Percentiles rank a stretch among this genome's conserved stretches.
These are phyloP conservation scores for Pochonia chlamydosporia DNA, from an alignment of 2,329 filamentous ascomycete genomes.

Conservation along the genomic window DNA sequence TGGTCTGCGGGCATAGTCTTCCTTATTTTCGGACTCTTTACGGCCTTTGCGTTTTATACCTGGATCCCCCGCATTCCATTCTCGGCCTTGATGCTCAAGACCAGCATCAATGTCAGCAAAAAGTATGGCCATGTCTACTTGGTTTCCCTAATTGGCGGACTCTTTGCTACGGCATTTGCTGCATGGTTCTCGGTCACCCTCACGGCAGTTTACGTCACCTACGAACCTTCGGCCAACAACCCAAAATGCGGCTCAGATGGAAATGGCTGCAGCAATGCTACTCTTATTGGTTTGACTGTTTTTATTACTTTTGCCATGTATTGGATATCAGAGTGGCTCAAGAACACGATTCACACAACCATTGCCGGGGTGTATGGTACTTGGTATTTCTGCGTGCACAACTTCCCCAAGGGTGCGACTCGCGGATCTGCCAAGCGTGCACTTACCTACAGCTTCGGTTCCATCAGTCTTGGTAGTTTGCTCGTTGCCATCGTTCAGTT, in stretches of 20 bases:
- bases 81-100: slow-evolving; percentile 82
- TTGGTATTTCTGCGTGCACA: slow-evolving; percentile 78
- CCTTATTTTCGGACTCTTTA: slow-evolving; percentile 54
- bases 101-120: slow-evolving; percentile 78
- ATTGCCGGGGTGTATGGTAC: slow-evolving; percentile 85
- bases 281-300: slow-evolving; percentile 76
- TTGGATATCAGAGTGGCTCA: slow-evolving; percentile 91
- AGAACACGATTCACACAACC: slow-evolving; percentile 86
- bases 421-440: slow-evolving; percentile 76
- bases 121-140: slow-evolving; percentile 80
- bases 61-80: slow-evolving; percentile 93
- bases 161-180: slow-evolving; percentile 68
- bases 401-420: slow-evolving; percentile 72
- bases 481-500: slow-evolving; percentile 84
- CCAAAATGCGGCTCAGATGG: slow-evolving; percentile 42
- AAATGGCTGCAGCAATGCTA: slow-evolving; percentile 65
- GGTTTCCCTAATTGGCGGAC: slow-evolving; percentile 76
- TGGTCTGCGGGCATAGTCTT: slow-evolving; percentile 86
- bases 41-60: slow-evolving; percentile 55
- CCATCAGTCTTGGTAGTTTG: slow-evolving; percentile 80
- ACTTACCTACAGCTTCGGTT: slow-evolving; percentile 87
- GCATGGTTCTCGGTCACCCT: slow-evolving; percentile 86
- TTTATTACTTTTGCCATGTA: slow-evolving; percentile 90
- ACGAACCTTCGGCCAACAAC: slow-evolving; percentile 56
- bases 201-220: slow-evolving; percentile 80